Conservation (phyloP, 2,329 filamentous ascomycete genomes). For the Penicillium frequentans region DNA sequence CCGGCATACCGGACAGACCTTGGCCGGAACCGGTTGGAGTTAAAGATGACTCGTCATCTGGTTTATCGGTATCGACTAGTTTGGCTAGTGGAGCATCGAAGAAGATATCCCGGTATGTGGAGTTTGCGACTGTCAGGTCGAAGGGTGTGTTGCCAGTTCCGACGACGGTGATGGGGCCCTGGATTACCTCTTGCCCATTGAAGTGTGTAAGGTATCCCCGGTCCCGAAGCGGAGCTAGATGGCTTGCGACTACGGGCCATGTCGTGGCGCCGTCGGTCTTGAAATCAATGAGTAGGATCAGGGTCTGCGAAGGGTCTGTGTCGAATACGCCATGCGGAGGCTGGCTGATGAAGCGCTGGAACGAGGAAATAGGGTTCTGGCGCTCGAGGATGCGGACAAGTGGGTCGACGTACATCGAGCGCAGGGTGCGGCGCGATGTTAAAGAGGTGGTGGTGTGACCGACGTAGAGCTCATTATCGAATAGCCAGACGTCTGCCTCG, state of each 20-base stretch:
- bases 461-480: conserved; percentile 54
- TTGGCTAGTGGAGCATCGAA: conserved; percentile 54
- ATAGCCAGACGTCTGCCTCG: conserved; percentile 60
- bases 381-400: conserved; percentile 50
- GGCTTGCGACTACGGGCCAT: conserved; percentile 39
- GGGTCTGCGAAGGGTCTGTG: conserved; percentile 47
- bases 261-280: conserved; percentile 42
- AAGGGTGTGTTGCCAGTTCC: conserved; percentile 56
- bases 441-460: conserved; percentile 54
- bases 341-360: conserved; percentile 30
- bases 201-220: conserved; percentile 53
- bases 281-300: conserved; percentile 57
- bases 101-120: conserved; percentile 55
- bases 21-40: conserved; percentile 38
- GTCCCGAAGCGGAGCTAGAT: conserved; percentile 50
- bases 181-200: conserved; percentile 43
- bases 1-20: conserved; percentile 45
- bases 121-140: conserved; percentile 47
- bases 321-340: conserved; percentile 53
- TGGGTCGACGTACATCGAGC: conserved; percentile 55
- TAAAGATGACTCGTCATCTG: neutral
- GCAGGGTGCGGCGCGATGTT: conserved; percentile 49
- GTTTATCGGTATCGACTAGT: conserved; percentile 25
- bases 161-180: conserved; percentile 54
- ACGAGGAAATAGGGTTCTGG: conserved; percentile 47